A percentile compares a stretch with the other conserved stretches of the same genome.
Conservation (phyloP, 75 land plant genomes). For the Larix kaempferi region DNA sequence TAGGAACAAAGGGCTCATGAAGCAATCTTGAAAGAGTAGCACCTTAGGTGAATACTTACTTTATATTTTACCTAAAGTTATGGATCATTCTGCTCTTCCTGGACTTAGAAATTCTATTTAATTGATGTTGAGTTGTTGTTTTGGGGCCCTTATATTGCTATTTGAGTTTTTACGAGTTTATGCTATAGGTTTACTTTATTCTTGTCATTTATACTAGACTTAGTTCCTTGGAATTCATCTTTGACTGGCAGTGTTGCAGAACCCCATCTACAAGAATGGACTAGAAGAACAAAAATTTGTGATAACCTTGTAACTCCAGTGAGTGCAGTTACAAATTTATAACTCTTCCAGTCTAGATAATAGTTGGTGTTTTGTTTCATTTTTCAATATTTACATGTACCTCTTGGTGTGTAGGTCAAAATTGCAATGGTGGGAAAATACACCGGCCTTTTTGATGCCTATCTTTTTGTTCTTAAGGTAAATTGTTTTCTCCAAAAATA, state of each 20-base stretch:
- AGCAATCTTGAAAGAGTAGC: slow-evolving; percentile 64
- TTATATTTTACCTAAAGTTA: not conserved
- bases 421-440: slow-evolving; percentile 99
- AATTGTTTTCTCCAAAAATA: not conserved
- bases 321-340: slow-evolving; percentile 11
- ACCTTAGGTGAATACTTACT: slow-evolving; percentile 41
- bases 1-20: slow-evolving; percentile 87
- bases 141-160: not conserved
- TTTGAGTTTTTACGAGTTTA: not conserved
- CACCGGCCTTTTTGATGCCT: slow-evolving; percentile 89
- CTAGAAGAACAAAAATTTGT: slow-evolving; percentile 53
- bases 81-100: not conserved
- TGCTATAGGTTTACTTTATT: not conserved
- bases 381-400: not conserved
- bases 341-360: not conserved
- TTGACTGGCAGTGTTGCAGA: slow-evolving; percentile 34
- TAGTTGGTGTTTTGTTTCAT: not conserved
- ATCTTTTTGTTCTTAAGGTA: slow-evolving; percentile 92
- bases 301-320: slow-evolving; percentile 69
- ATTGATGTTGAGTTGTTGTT: not conserved
- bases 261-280: slow-evolving; percentile 73
- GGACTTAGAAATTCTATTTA: not conserved
- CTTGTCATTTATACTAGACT: not conserved
- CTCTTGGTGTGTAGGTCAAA: slow-evolving; percentile 52
- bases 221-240: not conserved